Base-by-base conservation (phyloP, 345 rosid genomes). In the Hibiscus trionum region DNA sequence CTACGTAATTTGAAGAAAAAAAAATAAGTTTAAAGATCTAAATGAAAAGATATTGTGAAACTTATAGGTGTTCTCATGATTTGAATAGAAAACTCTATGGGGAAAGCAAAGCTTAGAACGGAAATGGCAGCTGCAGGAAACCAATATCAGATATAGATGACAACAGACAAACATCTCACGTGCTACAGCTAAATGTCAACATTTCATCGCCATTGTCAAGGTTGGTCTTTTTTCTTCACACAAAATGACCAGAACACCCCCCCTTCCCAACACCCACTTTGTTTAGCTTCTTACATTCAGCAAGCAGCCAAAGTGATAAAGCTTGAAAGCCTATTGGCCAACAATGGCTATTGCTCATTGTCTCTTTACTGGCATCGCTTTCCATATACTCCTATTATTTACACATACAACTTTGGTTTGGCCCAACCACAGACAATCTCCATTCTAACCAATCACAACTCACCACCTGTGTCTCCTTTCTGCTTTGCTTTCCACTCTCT, bases 391-490 rank as follows among this genome's bases (percentile, higher is more conserved):
- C 59, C 29, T 10, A 44, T 14, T 6, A 11, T 24, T 12, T 14
- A 12, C 17, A 15, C 33, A 19, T 68, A 15, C 42, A 58, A 16
- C 65, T 77, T 70, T 57, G 58, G 24, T 61, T 55, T 59, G 16
- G 75, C 74, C 3, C 27, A 57, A 57, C 14, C 72, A 52, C 72
- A 4, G 39, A 69, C 82, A 61, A 29, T 57, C 81, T 52, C 60
- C 74, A 58, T 46, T 24, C 61, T 82, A 50, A 69, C 89, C 96
- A 91, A 88, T 88, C 90, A 83, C 85, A 88, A 82, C 91, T 77
- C 88, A 79, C 83, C 90, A 88, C 35, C 82, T 71, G 83, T 84
- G 85, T 80, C 85, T 73, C 73, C 75, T 72, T 70, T 61, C 71
- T 50, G 60, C n/a, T 52, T 74, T 21, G 27, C 21, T 49, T 55